Evolutionary conservation across 805 yeast genomes (phyloP).

Genomic region (Maudiozyma serrabonitensis): DNA sequence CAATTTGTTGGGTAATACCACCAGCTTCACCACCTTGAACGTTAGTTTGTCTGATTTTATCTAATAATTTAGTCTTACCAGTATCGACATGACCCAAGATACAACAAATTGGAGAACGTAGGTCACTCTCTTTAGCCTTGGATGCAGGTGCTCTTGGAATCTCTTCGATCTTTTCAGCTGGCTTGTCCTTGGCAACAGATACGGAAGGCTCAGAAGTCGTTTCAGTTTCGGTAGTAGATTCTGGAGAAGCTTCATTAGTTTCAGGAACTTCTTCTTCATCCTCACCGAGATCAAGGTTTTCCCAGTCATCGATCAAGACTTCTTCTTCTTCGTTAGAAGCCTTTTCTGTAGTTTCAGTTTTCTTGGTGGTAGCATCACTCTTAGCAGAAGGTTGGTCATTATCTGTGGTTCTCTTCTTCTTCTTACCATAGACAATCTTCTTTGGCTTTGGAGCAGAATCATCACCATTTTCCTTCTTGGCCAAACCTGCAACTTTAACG

Average conservation of each 20-base stretch:
- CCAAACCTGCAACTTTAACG: slow-evolving; percentile 66
- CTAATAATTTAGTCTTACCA: slow-evolving; percentile 95
- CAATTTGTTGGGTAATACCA: slow-evolving; percentile 99
- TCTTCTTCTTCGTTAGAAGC: slow-evolving; percentile 38
- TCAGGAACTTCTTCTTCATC: slow-evolving; percentile 33
- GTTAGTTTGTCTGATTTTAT: slow-evolving; percentile 95
- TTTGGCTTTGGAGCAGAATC: slow-evolving; percentile 45
- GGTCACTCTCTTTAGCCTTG: slow-evolving; percentile 35
- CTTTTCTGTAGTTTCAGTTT: slow-evolving; percentile 16
- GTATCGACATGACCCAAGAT: slow-evolving; percentile 99
- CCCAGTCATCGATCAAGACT: slow-evolving; percentile 79
- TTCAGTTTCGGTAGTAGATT: slow-evolving; percentile 5
- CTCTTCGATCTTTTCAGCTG: slow-evolving; percentile 25
- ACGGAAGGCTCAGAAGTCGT: slow-evolving; percentile 6
- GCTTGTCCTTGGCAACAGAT: slow-evolving; percentile 20
- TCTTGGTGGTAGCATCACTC: slow-evolving; percentile 16
- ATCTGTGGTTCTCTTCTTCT: slow-evolving; percentile 42
- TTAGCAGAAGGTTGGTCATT: slow-evolving; percentile 20
- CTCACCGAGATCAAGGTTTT: slow-evolving; percentile 51
- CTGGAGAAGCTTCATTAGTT: slow-evolving; percentile 19
- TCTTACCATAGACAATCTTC: slow-evolving; percentile 63
- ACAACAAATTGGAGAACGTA: slow-evolving; percentile 99
- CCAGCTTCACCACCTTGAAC: slow-evolving; percentile 99
- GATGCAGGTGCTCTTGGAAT: slow-evolving; percentile 10
- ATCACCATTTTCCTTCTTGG: slow-evolving; percentile 20